Conservation (phyloP, 148 eudicot genomes). For the Beta vulgaris region DNA sequence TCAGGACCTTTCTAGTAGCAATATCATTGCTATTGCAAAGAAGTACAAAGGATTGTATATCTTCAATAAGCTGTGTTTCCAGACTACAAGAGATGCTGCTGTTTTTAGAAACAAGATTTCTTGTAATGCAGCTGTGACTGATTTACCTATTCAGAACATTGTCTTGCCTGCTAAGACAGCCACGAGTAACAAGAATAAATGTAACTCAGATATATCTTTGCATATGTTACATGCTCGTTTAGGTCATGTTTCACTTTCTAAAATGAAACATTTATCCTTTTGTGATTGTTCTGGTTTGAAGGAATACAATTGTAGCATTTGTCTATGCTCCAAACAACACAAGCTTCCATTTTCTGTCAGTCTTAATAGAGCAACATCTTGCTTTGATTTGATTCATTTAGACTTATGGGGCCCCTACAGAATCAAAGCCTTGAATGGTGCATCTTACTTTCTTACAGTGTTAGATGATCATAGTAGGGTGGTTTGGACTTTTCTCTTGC, state of each 20-base stretch:
- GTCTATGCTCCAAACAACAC: not conserved
- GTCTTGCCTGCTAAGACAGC: not conserved
- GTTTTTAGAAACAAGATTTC: too few relatives aligned
- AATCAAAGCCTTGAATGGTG: not conserved
- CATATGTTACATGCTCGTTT: not conserved
- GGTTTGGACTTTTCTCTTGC: not conserved
- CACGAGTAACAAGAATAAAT: too few relatives aligned
- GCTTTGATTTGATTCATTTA: not conserved
- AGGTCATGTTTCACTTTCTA: not conserved
- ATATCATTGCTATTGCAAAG: not conserved
- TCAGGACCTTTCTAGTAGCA: not conserved
- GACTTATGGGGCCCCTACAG: slow-evolving; percentile 1
- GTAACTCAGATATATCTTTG: too few relatives aligned
- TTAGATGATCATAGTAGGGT: not conserved
- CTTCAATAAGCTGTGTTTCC: too few relatives aligned
- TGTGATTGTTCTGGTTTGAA: not conserved
- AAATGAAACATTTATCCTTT: not conserved
- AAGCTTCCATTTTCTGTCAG: not conserved
- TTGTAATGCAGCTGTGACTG: not conserved
- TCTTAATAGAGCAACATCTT: not conserved
- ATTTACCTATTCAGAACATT: not conserved
- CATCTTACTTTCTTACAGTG: not conserved
- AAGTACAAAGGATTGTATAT: too few relatives aligned
- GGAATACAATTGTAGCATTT: not conserved
- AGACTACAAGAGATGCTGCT: too few relatives aligned